Evolutionary conservation across 495 filamentous ascomycete species (phyloP), one percentile per base, ranked within the genome.

Genomic region (Acidiella bohemica): DNA sequence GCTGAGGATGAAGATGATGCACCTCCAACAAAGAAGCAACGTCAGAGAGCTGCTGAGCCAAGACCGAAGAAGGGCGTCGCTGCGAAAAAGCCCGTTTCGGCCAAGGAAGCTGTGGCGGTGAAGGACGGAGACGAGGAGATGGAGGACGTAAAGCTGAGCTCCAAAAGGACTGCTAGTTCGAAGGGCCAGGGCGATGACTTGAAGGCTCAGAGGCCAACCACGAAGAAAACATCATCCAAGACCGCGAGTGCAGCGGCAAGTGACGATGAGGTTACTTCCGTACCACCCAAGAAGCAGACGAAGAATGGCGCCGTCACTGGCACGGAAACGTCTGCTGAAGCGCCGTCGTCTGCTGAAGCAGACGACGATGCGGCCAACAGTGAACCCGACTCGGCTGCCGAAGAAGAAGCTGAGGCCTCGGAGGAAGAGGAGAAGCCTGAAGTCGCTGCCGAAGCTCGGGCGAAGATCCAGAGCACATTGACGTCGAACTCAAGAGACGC

Each of bases 401-500:
- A 57, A 27, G 53, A 46, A 17, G 46, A 57, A 21, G 53, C 51
- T 60, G 49, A 71, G 62, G 47, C 14, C 3, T n/a, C n/a, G n/a
- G 33, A 32, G 33, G 55, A 61, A 21, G 80, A 84, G 9, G 76
- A 81, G 51, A 82, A 83, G 47, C 80, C 85, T 0, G 77, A 81
- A 41, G 59, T 76, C 20, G 76, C 76, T 29, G 78, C 73, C 14
- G 84, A 90, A 60, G 77, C 74, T 9, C 76, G 84, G 23, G 73
- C 88, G 53, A 82, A 82, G 50, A 71, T 90, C n/a, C 88, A 95
- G 51, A 75, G 76, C 2, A 80, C 76, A 4, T 59, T 95, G 23
- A 67, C 71, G 32, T 70, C 67, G 16, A 70, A 62, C 38, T 64
- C 64, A 9, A 80, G 83, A 44, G 82, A 93, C 57, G 81, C 82